Conservation (phyloP, 768 basidiomycete genomes). For the Naganishia vishniacii region DNA sequence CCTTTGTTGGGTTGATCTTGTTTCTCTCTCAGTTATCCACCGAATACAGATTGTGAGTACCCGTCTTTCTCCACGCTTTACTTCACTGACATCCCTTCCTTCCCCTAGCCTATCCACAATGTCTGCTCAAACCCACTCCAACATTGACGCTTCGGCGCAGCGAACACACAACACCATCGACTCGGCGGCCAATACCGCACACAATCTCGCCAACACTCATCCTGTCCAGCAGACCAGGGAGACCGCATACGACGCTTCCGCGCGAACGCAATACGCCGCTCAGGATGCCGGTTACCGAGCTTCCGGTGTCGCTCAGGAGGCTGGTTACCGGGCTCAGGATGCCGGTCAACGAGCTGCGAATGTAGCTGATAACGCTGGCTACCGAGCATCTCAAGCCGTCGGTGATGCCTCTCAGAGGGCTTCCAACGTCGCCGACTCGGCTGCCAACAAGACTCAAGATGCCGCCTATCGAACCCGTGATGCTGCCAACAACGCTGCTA, state of each 20-base stretch:
- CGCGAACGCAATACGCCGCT: neutral
- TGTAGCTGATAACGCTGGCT: neutral
- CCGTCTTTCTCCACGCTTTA: neutral
- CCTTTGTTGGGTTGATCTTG: no score
- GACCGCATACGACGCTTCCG: neutral
- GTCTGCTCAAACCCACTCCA: slow-evolving; percentile 13
- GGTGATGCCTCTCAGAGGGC: neutral
- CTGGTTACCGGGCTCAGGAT: neutral
- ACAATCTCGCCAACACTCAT: neutral
- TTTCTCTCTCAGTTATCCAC: neutral
- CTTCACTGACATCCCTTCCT: neutral
- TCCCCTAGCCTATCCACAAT: neutral
- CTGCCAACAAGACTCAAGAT: slow-evolving; percentile 1
- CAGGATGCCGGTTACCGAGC: slow-evolving; percentile 1
- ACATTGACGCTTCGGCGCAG: slow-evolving; percentile 16
- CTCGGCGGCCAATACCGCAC: slow-evolving; percentile 5
- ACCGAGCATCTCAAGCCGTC: neutral
- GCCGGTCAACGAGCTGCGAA: neutral
- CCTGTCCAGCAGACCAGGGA: neutral
- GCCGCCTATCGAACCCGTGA: neutral
- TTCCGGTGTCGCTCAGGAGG: neutral
- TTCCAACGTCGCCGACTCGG: neutral
- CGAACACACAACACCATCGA: slow-evolving; percentile 17
- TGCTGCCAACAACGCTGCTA: neutral
- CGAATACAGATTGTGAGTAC: neutral